phyloP scores from a whole-genome alignment of 1,139 yeast genomes.

The Saccharomycopsis phalli region DNA sequence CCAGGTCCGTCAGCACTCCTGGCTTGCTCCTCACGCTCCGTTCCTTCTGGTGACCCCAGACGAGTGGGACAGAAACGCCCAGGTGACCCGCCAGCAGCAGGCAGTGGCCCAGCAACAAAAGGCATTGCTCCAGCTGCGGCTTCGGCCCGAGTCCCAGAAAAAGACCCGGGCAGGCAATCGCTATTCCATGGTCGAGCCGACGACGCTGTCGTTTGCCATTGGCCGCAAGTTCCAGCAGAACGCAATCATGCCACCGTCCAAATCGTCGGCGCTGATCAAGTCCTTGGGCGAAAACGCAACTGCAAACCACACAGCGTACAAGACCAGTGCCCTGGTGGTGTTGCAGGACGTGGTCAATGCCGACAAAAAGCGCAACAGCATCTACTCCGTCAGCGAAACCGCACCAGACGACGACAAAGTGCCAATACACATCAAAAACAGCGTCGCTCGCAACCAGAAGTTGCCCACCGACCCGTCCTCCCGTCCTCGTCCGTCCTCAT shows the following conservation, averaged over 20 bases:
- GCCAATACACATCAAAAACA: constrained; percentile 22
- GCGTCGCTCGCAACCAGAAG: constrained; percentile 20
- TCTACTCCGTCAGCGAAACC: constrained; percentile 10
- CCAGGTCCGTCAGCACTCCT: constrained; percentile 71
- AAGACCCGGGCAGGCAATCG: constrained; percentile 9
- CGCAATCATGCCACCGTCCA: constrained; percentile 33
- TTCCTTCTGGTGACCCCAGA: constrained; percentile 76
- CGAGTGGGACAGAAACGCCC: constrained; percentile 68
- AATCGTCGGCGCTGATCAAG: constrained; percentile 27
- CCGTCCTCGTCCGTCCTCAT: constrained; percentile 74
- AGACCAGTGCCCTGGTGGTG: constrained; percentile 48
- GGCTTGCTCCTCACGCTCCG: constrained; percentile 77
- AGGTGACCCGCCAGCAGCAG: constrained; percentile 9
- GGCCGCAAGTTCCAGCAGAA: not conserved
- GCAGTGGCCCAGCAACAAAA: constrained; percentile 4
- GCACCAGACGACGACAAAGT: constrained; percentile 10
- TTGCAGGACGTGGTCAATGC: constrained; percentile 61
- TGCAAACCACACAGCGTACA: constrained; percentile 7
- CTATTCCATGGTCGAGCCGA: constrained; percentile 19
- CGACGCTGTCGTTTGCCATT: constrained; percentile 18
- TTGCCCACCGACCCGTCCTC: constrained; percentile 31
- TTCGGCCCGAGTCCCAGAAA: not conserved
- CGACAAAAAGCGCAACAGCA: constrained; percentile 25
- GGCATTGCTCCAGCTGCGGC: constrained; percentile 1
- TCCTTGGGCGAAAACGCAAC: constrained; percentile 10